Base-by-base conservation (phyloP, 148 eudicot genomes). In the Suaeda aralocaspica region DNA sequence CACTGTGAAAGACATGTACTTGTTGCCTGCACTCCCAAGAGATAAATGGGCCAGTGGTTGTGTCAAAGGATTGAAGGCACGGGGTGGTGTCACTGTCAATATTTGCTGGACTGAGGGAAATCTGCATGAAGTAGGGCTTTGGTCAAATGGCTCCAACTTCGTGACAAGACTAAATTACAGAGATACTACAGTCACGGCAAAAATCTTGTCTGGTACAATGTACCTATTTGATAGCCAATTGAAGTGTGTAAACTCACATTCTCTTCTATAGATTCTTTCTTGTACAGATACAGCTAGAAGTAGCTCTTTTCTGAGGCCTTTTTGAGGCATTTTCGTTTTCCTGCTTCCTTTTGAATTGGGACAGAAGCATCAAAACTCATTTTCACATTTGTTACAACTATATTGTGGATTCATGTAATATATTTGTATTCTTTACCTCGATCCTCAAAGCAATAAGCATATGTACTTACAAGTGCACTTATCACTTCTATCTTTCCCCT, bases 1-100 rank as follows among this genome's bases (percentile, higher is more conserved):
- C 79, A 89, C 87, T 16, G 45, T 82, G 46, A 84, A 84, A 73
- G 96, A 92, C 81, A 79, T 92, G 13, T 79, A 77, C 80, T 69
- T 92, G 62, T 89, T 92, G 31, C 98, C 96, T 10, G 96, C 96
- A 44, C 90, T 89, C 65, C 98, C 96, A 19, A 78, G 78, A 21
- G 90, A 86, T 31, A 92, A 90, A 73, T 92, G 96, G 98, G 64
- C 84, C 0, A 85, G 79, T 42, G 98, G 98, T 5, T 89, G 91
- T 56, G 87, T 86, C 46, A 88, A 84, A 80, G 98, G 98, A 21
- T 77, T 92, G 80, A 88, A 88, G 78, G 98, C 96, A 0, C 84
- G 91, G 2, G 96, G 96, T 9, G 89, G 88, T 29, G 50, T 89
- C 15, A 89, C 96, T 0, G 89, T 89, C 30, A 82, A 83, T 66